A percentile compares a stretch with the other conserved stretches of the same genome.
These are phyloP conservation scores for Trichothecium sympodiale DNA, from an alignment of 2,329 filamentous ascomycete genomes.

Conservation along the genomic window DNA sequence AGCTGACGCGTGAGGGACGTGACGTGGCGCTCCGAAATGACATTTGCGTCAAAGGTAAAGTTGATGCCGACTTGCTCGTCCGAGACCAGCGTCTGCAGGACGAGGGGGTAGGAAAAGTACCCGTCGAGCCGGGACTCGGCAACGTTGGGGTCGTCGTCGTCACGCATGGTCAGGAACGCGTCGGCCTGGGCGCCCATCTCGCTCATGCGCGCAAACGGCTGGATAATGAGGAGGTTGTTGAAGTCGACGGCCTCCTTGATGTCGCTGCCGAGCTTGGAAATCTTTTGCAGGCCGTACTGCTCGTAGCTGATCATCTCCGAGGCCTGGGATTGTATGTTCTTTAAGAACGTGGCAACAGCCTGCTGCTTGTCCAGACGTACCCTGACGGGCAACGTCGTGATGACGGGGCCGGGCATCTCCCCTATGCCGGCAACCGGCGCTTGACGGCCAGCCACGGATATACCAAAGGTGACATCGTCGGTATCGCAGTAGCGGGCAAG, in stretches of 20 bases:
- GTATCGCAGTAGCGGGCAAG: constrained; percentile 5
- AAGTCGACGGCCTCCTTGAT: constrained; percentile 3
- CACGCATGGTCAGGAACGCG: neutral
- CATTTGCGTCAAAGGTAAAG: constrained; percentile 2
- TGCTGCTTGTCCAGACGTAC: constrained; percentile 7
- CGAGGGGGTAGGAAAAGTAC: constrained; percentile 3
- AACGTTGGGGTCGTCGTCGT: neutral
- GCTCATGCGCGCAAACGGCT: neutral
- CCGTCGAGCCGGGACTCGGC: neutral
- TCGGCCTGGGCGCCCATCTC: constrained; percentile 17
- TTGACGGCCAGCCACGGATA: constrained; percentile 9
- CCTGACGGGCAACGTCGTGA: constrained; percentile 9
- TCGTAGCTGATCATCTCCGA: constrained; percentile 10
- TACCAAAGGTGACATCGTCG: constrained; percentile 5
- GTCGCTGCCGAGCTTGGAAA: constrained; percentile 5
- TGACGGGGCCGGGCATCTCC: constrained; percentile 8
- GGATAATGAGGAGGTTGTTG: constrained; percentile 2
- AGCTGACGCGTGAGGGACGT: constrained; percentile 2
- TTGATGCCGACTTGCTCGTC: constrained; percentile 2
- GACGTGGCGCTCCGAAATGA: constrained; percentile 1
- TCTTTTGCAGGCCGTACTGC: constrained; percentile 9
- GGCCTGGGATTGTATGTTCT: constrained; percentile 8
- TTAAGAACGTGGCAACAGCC: constrained; percentile 7
- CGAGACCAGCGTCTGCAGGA: neutral
- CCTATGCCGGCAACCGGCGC: constrained; percentile 6